These are phyloP conservation scores for Colletotrichum sp. DNA, from an alignment of 2,329 filamentous ascomycete species.

Conservation along the genomic window DNA sequence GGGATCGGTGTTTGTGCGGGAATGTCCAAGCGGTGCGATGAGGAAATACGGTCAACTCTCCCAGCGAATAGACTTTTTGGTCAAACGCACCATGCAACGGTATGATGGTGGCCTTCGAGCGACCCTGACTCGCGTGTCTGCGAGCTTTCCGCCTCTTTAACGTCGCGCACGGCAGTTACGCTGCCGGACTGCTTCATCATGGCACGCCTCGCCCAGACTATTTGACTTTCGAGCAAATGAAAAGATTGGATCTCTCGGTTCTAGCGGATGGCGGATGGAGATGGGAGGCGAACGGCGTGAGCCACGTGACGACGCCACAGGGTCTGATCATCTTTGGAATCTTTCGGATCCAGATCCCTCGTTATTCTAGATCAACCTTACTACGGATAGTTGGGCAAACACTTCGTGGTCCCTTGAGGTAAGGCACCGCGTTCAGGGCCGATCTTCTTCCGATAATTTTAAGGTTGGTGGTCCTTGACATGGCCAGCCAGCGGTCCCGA, in stretches of 20 bases:
- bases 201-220: neutral
- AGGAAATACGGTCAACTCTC: neutral
- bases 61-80: constrained; percentile 1
- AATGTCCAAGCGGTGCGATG: neutral
- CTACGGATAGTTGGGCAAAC: neutral
- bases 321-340: neutral
- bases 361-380: neutral
- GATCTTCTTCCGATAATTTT: neutral
- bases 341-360: neutral
- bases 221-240: neutral
- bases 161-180: neutral
- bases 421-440: neutral
- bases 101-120: neutral
- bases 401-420: neutral
- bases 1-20: neutral
- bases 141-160: neutral
- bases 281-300: neutral
- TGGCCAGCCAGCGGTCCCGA: neutral
- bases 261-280: neutral
- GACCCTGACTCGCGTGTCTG: neutral
- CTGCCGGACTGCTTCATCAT: neutral
- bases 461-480: neutral
- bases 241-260: neutral
- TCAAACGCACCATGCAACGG: constrained; percentile 16
- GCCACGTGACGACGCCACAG: neutral